Conservation (phyloP, 2,329 filamentous ascomycete species). For the Lachnellula subtilissima region DNA sequence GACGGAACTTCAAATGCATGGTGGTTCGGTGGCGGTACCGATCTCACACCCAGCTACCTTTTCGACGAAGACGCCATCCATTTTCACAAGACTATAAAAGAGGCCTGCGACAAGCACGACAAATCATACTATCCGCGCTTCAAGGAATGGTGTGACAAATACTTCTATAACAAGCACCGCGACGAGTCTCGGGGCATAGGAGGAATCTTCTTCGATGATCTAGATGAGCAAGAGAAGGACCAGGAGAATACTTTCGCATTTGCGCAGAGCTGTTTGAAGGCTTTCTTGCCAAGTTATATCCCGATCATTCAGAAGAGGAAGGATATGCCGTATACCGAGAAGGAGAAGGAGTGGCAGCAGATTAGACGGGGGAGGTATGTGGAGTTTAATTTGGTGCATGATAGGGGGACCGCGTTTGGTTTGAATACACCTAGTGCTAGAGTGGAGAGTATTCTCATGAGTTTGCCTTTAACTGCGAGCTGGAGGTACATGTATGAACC, state of each 20-base stretch:
- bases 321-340: constrained; percentile 81
- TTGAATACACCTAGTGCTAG: constrained; percentile 86
- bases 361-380: constrained; percentile 91
- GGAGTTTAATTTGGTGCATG: constrained; percentile 97
- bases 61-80: constrained; percentile 97
- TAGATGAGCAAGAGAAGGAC: constrained; percentile 81
- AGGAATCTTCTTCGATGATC: constrained; percentile 97
- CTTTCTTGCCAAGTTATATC: constrained; percentile 86
- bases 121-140: constrained; percentile 87
- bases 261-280: constrained; percentile 74
- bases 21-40: constrained; percentile 97
- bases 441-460: constrained; percentile 97
- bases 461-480: constrained; percentile 81
- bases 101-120: constrained; percentile 89
- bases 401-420: constrained; percentile 90
- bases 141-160: constrained; percentile 98
- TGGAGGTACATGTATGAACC: constrained; percentile 97
- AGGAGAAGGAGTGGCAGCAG: constrained; percentile 96
- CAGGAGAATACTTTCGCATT: constrained; percentile 89
- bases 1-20: constrained; percentile 79
- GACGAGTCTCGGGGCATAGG: constrained; percentile 82
- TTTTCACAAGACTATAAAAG: constrained; percentile 92
- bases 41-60: constrained; percentile 87
- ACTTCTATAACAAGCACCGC: constrained; percentile 92
- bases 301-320: constrained; percentile 86